phyloP scores from a whole-genome alignment of 2,329 filamentous ascomycete species.

The Blastomyces gilchristii region DNA sequence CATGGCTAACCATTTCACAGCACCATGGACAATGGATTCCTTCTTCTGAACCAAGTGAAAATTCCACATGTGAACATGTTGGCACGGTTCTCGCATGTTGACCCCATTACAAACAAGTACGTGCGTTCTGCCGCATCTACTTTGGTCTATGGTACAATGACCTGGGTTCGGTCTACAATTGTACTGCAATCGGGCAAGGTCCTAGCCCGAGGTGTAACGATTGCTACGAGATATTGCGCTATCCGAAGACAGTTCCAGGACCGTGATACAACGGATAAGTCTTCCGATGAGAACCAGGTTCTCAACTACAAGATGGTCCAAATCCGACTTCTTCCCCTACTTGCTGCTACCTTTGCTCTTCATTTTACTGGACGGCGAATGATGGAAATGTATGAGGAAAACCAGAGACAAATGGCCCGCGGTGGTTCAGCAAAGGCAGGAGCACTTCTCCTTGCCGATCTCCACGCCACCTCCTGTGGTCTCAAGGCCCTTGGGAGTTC shows the following conservation, averaged over 20 bases:
- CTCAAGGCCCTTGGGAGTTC: slow-evolving; percentile 64
- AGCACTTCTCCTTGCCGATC: slow-evolving; percentile 58
- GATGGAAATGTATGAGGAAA: slow-evolving; percentile 63
- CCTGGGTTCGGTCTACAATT: slow-evolving; percentile 63
- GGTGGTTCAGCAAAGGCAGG: slow-evolving; percentile 50
- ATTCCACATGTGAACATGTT: slow-evolving; percentile 66
- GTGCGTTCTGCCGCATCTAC: slow-evolving; percentile 55
- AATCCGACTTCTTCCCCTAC: slow-evolving; percentile 58
- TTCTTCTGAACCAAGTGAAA: slow-evolving; percentile 66
- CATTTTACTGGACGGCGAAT: slow-evolving; percentile 69
- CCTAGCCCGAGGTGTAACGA: slow-evolving; percentile 65
- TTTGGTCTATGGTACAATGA: slow-evolving; percentile 64
- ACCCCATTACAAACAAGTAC: slow-evolving; percentile 59
- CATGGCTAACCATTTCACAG: slow-evolving; percentile 16
- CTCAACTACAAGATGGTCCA: slow-evolving; percentile 76
- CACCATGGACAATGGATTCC: slow-evolving; percentile 73
- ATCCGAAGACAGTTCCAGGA: slow-evolving; percentile 72
- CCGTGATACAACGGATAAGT: slow-evolving; percentile 50
- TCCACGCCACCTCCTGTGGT: slow-evolving; percentile 67
- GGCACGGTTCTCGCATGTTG: slow-evolving; percentile 58
- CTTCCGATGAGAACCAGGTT: slow-evolving; percentile 59
- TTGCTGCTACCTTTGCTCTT: slow-evolving; percentile 66
- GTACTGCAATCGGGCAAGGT: slow-evolving; percentile 63
- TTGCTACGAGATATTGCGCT: slow-evolving; percentile 63
- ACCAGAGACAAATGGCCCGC: slow-evolving; percentile 55